Conservation (phyloP, 2,329 filamentous ascomycete genomes). For the Tolypocladium ovalisporum region DNA sequence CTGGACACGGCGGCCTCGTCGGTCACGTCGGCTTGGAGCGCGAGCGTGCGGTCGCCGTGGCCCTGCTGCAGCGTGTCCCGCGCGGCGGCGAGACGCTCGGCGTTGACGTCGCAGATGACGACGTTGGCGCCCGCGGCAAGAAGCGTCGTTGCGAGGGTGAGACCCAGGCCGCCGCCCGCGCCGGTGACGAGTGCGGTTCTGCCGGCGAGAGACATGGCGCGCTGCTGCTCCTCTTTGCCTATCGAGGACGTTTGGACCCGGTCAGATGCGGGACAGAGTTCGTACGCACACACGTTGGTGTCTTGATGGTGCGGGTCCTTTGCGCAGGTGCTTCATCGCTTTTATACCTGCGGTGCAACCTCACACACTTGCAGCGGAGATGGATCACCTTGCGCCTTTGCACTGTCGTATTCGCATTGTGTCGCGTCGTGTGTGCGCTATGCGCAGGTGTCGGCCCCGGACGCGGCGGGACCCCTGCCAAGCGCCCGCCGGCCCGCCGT, state of each 20-base stretch:
- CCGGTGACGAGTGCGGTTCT: conserved; percentile 22
- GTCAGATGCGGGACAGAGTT: neutral
- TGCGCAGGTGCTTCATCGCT: neutral
- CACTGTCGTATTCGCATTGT: neutral
- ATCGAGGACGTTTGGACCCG: neutral
- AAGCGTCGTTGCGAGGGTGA: conserved; percentile 16
- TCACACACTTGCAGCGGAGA: too few species aligned
- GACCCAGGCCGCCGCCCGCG: conserved; percentile 20
- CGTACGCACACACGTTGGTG: too few species aligned
- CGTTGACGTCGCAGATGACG: conserved; percentile 20
- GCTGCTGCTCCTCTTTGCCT: neutral
- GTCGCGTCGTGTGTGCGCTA: too few species aligned
- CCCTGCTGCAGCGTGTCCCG: neutral
- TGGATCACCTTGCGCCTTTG: too few species aligned
- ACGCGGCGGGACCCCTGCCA: neutral
- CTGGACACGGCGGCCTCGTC: conserved; percentile 12
- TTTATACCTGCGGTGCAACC: neutral
- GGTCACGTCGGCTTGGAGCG: conserved; percentile 6
- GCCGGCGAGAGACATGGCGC: conserved; percentile 4
- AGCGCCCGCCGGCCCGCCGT: neutral
- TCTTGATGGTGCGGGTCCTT: neutral
- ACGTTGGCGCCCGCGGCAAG: conserved; percentile 20
- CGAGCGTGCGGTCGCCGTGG: neutral
- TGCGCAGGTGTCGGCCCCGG: too few species aligned
- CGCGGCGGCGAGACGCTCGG: conserved; percentile 5